Evolutionary conservation across 805 yeast species (phyloP), one percentile per base, ranked within the genome.

Genomic region (Wickerhamomyces pijperi): DNA sequence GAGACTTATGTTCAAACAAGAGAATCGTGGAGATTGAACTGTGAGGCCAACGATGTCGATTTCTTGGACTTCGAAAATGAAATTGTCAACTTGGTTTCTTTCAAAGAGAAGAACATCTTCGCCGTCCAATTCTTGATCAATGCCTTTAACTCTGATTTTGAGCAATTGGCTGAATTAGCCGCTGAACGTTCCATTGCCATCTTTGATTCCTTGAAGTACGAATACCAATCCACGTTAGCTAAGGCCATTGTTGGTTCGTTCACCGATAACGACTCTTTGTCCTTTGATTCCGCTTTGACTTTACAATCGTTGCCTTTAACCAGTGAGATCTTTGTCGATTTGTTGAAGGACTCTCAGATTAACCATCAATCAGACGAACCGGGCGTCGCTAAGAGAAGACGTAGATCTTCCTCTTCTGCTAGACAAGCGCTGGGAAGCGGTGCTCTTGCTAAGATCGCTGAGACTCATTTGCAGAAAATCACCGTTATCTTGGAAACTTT

Each of bases 401-500:
- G 96, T 67, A 74, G 97, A 64, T 63, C 83, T 47, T 79, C 92
- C 1, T 78, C 92, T 2, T 70, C 83, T 14, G 70, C 90, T 1
- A 79, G 76, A 53, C 87, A 78, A 50, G 81, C 80, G n/a, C 71
- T 80, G 67, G 29, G 29, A 25, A 76, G 80, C 39, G 73, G 77
- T 41, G 82, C 80, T 39, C 71, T 88, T 35, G 76, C 81, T 12
- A 71, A 67, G 37, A 67, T 84, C 58, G 97, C 97, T 0, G 79
- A 86, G 38, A 59, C 65, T 14, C 95, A 88, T 54, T 64, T 88
- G 56, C 77, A 75, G 49, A 85, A 80, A 50, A 68, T 88, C 28
- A 84, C 97, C 2, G 62, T 82, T 19, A 65, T 87, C 18, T 65
- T 92, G 46, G 97, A 92, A 55, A 70, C 88, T 3, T 62, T 88